Conservation (phyloP, 192 early-diverging fungal genomes). For the Kappamyces sp. region DNA sequence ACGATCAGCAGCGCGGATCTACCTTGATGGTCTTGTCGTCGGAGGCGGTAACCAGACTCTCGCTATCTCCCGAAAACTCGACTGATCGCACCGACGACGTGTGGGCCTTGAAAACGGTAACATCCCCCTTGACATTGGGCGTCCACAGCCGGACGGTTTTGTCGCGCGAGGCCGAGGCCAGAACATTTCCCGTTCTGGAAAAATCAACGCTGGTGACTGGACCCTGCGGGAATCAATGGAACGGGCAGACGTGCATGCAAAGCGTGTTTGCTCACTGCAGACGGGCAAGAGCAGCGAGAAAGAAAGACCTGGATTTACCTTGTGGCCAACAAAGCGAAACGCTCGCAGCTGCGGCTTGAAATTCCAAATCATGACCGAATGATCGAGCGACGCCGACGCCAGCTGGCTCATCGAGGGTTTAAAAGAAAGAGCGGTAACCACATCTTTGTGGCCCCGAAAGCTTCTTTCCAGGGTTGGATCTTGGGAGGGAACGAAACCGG, state of each 20-base stretch:
- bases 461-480: slow-evolving; percentile 52
- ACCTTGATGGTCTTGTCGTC: slow-evolving; percentile 60
- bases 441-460: slow-evolving; percentile 56
- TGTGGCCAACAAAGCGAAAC: slow-evolving; percentile 55
- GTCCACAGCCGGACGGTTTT: slow-evolving; percentile 56
- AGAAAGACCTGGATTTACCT: slow-evolving; percentile 23
- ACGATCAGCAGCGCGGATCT: slow-evolving; percentile 1
- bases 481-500: neutral
- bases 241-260: neutral
- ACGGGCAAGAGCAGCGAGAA: neutral
- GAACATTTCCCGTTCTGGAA: slow-evolving; percentile 39
- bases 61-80: slow-evolving; percentile 47
- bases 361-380: slow-evolving; percentile 63
- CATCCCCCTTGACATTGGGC: slow-evolving; percentile 58
- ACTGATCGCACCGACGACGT: slow-evolving; percentile 52
- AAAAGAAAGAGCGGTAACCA: slow-evolving; percentile 46
- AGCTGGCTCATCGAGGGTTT: slow-evolving; percentile 53
- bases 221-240: slow-evolving; percentile 24
- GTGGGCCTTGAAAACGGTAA: slow-evolving; percentile 53
- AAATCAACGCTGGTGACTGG: slow-evolving; percentile 52
- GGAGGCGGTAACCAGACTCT: slow-evolving; percentile 39
- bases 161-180: slow-evolving; percentile 49
- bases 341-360: slow-evolving; percentile 55
- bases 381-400: slow-evolving; percentile 47
- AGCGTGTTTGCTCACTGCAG: neutral